These are phyloP conservation scores for Fusarium sp. DNA, from an alignment of 2,329 filamentous ascomycete species.

Conservation along the genomic window DNA sequence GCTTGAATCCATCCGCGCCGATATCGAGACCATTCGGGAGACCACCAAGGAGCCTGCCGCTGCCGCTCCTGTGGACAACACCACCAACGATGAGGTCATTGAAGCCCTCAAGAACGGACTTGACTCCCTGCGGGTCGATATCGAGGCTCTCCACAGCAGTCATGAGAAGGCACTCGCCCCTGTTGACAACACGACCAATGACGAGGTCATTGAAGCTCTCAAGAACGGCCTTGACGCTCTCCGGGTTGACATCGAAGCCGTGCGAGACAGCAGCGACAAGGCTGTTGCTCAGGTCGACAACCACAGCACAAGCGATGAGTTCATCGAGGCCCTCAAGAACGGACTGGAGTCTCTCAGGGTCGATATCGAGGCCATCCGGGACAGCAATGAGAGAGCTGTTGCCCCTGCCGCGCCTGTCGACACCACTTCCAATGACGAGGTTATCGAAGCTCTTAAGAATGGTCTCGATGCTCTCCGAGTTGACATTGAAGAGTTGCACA, in stretches of 20 bases:
- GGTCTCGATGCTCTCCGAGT: slow-evolving; percentile 77
- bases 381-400: slow-evolving; percentile 65
- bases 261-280: slow-evolving; percentile 71
- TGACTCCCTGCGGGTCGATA: slow-evolving; percentile 76
- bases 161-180: slow-evolving; percentile 58
- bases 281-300: slow-evolving; percentile 17
- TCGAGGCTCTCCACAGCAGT: slow-evolving; percentile 75
- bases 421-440: slow-evolving; percentile 82
- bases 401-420: slow-evolving; percentile 73
- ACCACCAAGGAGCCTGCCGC: slow-evolving; percentile 51
- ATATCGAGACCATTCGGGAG: slow-evolving; percentile 60
- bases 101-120: slow-evolving; percentile 83
- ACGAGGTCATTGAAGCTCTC: slow-evolving; percentile 36
- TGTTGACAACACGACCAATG: slow-evolving; percentile 34
- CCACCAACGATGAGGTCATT: slow-evolving; percentile 83
- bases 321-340: slow-evolving; percentile 35
- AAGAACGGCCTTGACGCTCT: slow-evolving; percentile 40
- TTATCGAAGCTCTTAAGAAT: slow-evolving; percentile 81
- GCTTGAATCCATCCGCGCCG: slow-evolving; percentile 37
- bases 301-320: slow-evolving; percentile 33
- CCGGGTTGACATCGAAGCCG: slow-evolving; percentile 43
- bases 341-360: slow-evolving; percentile 33
- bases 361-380: slow-evolving; percentile 61
- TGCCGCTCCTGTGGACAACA: slow-evolving; percentile 73
- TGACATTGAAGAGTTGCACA: slow-evolving; percentile 80